Evolutionary conservation across 257 asterid genomes (phyloP).

Genomic region (Vinca minor): DNA sequence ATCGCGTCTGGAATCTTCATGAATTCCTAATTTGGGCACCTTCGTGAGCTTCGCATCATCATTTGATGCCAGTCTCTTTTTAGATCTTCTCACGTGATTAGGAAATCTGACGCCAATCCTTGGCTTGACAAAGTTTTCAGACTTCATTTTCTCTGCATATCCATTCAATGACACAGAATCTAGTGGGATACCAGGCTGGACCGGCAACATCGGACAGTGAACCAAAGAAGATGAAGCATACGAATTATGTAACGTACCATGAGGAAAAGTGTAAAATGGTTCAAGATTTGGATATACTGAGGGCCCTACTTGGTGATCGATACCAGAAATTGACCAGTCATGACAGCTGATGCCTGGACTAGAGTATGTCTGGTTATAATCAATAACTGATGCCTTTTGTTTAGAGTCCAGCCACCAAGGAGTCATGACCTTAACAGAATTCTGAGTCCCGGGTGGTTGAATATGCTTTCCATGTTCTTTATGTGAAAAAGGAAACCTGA

Average conservation of each 20-base stretch:
- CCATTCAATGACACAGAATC: constrained; percentile 23
- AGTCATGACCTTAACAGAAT: constrained; percentile 24
- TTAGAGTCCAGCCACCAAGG: constrained; percentile 28
- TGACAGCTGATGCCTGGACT: constrained; percentile 16
- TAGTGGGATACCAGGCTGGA: constrained; percentile 21
- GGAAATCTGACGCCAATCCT: constrained; percentile 17
- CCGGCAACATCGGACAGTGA: constrained; percentile 20
- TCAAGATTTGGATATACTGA: constrained; percentile 23
- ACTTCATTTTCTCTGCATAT: constrained; percentile 13
- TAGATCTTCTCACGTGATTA: constrained; percentile 24
- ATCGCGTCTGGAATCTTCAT: constrained; percentile 21
- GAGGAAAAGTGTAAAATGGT: constrained; percentile 15
- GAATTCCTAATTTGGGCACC: constrained; percentile 29
- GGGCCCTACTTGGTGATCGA: constrained; percentile 18
- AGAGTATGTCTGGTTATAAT: constrained; percentile 19
- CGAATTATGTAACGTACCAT: constrained; percentile 22
- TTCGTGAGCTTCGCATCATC: constrained; percentile 26
- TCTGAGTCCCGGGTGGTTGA: constrained; percentile 28
- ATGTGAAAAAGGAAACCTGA: constrained; percentile 45
- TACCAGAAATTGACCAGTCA: constrained; percentile 25
- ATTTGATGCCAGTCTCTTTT: constrained; percentile 27
- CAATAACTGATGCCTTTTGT: constrained; percentile 22
- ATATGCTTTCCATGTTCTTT: constrained; percentile 30
- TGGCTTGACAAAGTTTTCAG: constrained; percentile 23
- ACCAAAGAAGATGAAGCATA: constrained; percentile 19